Conservation (phyloP, 1,284 basidiomycete genomes). For the Mycosarcoma maydis region DNA sequence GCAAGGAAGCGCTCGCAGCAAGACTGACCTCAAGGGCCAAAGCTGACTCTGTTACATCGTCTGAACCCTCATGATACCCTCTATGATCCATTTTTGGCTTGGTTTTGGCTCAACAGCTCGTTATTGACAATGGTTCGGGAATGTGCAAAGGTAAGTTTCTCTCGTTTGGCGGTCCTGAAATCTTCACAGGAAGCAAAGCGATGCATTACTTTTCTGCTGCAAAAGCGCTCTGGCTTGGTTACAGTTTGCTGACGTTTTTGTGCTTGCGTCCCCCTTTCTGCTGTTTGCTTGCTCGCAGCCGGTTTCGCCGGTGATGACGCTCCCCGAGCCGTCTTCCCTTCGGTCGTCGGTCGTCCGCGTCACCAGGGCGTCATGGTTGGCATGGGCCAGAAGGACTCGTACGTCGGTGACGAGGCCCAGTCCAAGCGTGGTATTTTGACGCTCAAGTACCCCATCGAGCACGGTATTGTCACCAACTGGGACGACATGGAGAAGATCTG, state of each 20-base stretch:
- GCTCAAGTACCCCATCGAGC: slow-evolving; percentile 74
- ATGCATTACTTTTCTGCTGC: not conserved
- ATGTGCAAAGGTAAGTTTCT: slow-evolving; percentile 65
- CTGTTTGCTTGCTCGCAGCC: slow-evolving; percentile 32
- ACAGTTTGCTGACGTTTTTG: slow-evolving; percentile 2
- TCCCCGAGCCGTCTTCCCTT: slow-evolving; percentile 80
- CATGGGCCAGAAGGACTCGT: slow-evolving; percentile 69
- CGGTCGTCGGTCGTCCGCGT: slow-evolving; percentile 85
- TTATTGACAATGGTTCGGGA: slow-evolving; percentile 68
- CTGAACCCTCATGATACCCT: not conserved
- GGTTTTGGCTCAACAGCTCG: slow-evolving; percentile 51
- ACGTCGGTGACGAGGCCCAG: slow-evolving; percentile 81
- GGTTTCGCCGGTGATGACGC: slow-evolving; percentile 79
- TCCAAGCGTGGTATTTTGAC: slow-evolving; percentile 95
- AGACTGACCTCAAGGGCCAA: not conserved
- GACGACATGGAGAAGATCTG: slow-evolving; percentile 68
- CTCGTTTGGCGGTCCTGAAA: not conserved
- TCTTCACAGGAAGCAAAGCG: not conserved
- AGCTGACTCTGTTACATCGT: slow-evolving; percentile 10
- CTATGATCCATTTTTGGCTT: not conserved
- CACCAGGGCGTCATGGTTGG: slow-evolving; percentile 89
- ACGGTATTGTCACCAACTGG: slow-evolving; percentile 91
- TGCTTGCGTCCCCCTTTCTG: not conserved
- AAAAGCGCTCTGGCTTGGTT: not conserved
- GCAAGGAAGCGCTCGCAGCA: not conserved